These are phyloP conservation scores for Chlorella vulgaris DNA, from an alignment of 139 green algal genomes.

Conservation along the genomic window DNA sequence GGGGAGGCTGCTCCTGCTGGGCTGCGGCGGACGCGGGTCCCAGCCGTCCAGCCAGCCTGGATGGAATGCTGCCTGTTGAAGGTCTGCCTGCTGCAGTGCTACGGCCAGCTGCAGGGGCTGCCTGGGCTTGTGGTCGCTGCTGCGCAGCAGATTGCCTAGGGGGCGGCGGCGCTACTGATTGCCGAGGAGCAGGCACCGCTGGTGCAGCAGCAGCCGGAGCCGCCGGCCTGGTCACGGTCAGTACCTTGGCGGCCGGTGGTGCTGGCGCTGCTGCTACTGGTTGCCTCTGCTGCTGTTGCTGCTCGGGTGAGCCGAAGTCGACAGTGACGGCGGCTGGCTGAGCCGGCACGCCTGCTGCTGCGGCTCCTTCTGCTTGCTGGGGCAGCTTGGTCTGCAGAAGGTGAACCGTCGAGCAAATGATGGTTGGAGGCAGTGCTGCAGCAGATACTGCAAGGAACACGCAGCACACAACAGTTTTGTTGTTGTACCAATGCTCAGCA, in stretches of 20 bases:
- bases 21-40: neutral
- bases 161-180: neutral
- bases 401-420: neutral
- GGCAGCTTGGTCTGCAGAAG: constrained; percentile 12
- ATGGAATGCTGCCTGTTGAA: neutral
- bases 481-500: too few species aligned
- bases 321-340: constrained; percentile 1
- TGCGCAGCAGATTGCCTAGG: neutral
- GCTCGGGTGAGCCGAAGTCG: constrained; percentile 7
- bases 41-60: constrained; percentile 26
- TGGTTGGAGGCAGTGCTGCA: too few species aligned
- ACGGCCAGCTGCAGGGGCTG: neutral
- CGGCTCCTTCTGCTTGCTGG: neutral
- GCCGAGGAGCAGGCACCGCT: neutral
- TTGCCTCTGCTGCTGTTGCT: neutral
- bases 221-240: neutral
- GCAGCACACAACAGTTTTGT: neutral
- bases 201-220: neutral
- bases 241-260: neutral
- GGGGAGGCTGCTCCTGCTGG: too few species aligned
- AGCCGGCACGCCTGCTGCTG: neutral
- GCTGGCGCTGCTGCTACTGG: neutral
- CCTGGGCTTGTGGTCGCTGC: neutral
- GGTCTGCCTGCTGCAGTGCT: neutral
- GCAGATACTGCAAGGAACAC: neutral